Percentiles rank a stretch among this genome's conserved stretches.
Conservation (phyloP, 164 flowering plant genomes). For the Vitis rotundifolia region DNA sequence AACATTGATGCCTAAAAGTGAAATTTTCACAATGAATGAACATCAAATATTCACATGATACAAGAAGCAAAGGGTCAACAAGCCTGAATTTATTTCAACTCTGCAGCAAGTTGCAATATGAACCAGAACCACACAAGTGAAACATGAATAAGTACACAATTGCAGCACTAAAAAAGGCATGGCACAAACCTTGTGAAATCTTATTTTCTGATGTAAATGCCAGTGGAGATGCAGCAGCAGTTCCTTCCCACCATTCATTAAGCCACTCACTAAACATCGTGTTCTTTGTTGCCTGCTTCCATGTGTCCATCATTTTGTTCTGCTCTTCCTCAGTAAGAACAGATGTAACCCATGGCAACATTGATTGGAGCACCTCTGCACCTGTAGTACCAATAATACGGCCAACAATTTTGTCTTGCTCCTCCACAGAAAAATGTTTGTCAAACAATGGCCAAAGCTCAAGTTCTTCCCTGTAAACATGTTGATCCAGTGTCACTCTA, state of each 20-base stretch:
- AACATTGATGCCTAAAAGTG: constrained; percentile 40
- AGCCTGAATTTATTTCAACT: not conserved
- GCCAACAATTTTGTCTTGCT: constrained; percentile 94
- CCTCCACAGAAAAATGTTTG: constrained; percentile 84
- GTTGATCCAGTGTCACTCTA: constrained; percentile 83
- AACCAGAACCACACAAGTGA: not conserved
- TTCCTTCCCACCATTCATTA: constrained; percentile 92
- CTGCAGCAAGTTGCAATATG: not conserved
- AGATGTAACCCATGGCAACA: constrained; percentile 97
- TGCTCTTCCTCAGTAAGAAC: constrained; percentile 93
- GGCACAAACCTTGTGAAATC: constrained; percentile 51
- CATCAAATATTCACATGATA: not conserved
- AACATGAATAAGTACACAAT: not conserved
- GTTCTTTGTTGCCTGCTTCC: constrained; percentile 92
- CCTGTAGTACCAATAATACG: constrained; percentile 94
- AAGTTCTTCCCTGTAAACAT: constrained; percentile 83
- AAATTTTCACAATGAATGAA: not conserved
- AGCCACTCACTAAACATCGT: constrained; percentile 99
- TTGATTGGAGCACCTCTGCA: constrained; percentile 94
- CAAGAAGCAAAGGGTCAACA: not conserved
- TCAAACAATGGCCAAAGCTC: constrained; percentile 98
- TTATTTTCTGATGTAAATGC: constrained; percentile 37
- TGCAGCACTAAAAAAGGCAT: not conserved
- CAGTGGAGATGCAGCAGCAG: constrained; percentile 34
- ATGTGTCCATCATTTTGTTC: constrained; percentile 90